Evolutionary conservation across 164 flowering plant species (phyloP).

Genomic region (Pachysandra terminalis): DNA sequence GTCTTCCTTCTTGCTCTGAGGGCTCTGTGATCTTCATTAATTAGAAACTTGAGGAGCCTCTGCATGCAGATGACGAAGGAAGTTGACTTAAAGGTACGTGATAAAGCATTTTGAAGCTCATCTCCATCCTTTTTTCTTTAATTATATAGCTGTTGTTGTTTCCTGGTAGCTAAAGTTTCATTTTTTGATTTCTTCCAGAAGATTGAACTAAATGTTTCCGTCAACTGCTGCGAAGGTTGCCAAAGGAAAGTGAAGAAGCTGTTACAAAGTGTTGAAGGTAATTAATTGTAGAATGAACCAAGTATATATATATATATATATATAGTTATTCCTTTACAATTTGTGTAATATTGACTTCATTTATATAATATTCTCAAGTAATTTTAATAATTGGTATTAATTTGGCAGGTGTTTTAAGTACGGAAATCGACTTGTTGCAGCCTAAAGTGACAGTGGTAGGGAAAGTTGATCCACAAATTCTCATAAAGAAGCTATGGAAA

Average conservation of each 20-base stretch:
- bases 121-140: too few species aligned
- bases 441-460: conserved; percentile 48
- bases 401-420: conserved; percentile 42
- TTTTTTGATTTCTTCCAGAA: conserved; percentile 31
- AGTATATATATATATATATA: background rate
- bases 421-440: conserved; percentile 33
- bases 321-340: too few species aligned
- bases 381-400: too few species aligned
- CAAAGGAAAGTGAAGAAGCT: conserved; percentile 56
- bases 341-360: background rate
- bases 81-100: conserved; percentile 21
- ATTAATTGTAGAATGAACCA: background rate
- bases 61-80: conserved; percentile 12
- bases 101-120: too few species aligned
- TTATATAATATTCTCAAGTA: too few species aligned
- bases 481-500: conserved; percentile 40
- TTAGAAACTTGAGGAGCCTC: background rate
- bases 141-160: background rate
- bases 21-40: background rate
- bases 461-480: conserved; percentile 38
- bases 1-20: background rate
- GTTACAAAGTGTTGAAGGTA: conserved; percentile 48
- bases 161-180: conserved; percentile 5
- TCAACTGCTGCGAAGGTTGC: conserved; percentile 63
- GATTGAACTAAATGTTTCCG: conserved; percentile 50